Conservation (phyloP, 768 basidiomycete genomes). For the Polyporus arcularius region DNA sequence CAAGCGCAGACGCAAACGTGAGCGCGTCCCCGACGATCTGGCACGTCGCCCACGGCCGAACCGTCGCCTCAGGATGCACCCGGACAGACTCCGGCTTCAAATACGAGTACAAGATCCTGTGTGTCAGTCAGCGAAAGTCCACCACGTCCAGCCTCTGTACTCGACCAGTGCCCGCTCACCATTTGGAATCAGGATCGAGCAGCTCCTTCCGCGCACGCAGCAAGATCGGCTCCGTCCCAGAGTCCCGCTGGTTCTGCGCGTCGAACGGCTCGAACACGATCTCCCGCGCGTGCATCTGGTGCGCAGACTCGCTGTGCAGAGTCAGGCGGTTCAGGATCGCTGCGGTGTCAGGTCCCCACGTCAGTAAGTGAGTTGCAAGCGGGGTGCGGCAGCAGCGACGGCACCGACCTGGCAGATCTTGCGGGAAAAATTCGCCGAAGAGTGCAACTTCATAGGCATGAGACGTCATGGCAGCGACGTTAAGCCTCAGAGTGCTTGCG, state of each 20-base stretch:
- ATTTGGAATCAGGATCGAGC: slow-evolving; percentile 59
- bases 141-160: no score
- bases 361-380: no score
- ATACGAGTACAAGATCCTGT: slow-evolving; percentile 77
- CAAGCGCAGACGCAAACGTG: slow-evolving; percentile 78
- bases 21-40: slow-evolving; percentile 79
- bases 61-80: slow-evolving; percentile 83
- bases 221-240: slow-evolving; percentile 63
- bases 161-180: slow-evolving; percentile 41
- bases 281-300: slow-evolving; percentile 73
- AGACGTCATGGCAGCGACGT: slow-evolving; percentile 25
- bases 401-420: slow-evolving; percentile 50
- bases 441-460: slow-evolving; percentile 81
- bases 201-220: slow-evolving; percentile 78
- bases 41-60: slow-evolving; percentile 81
- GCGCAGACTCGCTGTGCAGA: slow-evolving; percentile 76
- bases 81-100: slow-evolving; percentile 84
- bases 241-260: slow-evolving; percentile 61
- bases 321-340: slow-evolving; percentile 81
- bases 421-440: slow-evolving; percentile 78
- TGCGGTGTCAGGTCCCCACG: slow-evolving; percentile 29
- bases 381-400: background rate
- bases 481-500: background rate
- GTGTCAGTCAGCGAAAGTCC: no score
- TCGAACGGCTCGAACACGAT: slow-evolving; percentile 82